Evolutionary conservation across 2,329 filamentous ascomycete genomes (phyloP).

Genomic region (Talaromyces sp.): DNA sequence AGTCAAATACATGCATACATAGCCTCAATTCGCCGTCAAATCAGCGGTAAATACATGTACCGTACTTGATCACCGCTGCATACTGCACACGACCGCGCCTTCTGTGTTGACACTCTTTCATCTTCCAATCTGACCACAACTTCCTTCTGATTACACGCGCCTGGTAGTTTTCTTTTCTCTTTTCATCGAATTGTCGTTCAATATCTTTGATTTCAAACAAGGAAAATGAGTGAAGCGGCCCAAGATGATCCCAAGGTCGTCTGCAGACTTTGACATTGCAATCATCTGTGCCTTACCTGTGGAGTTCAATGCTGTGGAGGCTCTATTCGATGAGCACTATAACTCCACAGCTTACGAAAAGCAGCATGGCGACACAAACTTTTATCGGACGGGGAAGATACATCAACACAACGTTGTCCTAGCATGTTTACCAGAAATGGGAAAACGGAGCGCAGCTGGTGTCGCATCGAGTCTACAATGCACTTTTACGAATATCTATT

Average conservation of each 20-base stretch:
- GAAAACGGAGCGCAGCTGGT: constrained; percentile 20
- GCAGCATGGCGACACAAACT: constrained; percentile 4
- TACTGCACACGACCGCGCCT: not conserved
- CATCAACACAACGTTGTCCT: constrained; percentile 26
- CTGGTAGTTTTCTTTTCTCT: not conserved
- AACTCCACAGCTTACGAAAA: not conserved
- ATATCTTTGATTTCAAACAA: not conserved
- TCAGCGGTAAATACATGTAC: not conserved
- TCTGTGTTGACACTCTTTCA: not conserved
- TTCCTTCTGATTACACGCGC: not conserved
- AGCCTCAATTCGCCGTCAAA: not conserved
- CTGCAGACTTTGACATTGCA: constrained; percentile 4
- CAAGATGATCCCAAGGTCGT: not conserved
- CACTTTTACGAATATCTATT: constrained; percentile 24
- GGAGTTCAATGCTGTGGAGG: constrained; percentile 12
- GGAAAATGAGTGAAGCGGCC: not conserved
- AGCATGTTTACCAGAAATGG: constrained; percentile 24
- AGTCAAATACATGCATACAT: not conserved
- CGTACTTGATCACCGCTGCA: not conserved
- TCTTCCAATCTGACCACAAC: not conserved
- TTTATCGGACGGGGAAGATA: constrained; percentile 24
- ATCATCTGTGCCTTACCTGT: constrained; percentile 16
- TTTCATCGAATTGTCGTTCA: not conserved
- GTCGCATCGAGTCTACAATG: constrained; percentile 16
- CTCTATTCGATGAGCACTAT: constrained; percentile 13